Evolutionary conservation across 2,329 filamentous ascomycete genomes (phyloP).

Genomic region (Fonsecaea pugnacius): DNA sequence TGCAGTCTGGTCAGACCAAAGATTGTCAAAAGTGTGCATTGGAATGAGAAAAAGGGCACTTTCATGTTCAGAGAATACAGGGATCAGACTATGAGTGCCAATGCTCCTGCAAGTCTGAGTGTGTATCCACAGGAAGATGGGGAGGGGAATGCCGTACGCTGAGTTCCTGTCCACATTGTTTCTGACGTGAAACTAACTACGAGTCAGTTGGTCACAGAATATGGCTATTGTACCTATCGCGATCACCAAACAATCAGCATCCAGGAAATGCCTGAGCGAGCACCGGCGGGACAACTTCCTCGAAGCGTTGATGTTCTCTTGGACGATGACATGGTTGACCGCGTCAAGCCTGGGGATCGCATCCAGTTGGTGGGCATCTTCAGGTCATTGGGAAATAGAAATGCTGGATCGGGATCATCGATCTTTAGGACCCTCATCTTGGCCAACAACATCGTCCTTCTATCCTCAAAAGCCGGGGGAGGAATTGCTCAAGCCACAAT

Average conservation of each 20-base stretch:
- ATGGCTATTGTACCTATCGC: constrained; percentile 91
- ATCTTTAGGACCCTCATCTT: constrained; percentile 93
- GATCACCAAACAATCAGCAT: constrained; percentile 98
- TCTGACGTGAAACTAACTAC: constrained; percentile 26
- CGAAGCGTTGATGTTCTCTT: constrained; percentile 94
- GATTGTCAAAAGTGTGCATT: constrained; percentile 97
- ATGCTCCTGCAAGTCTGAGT: constrained; percentile 82
- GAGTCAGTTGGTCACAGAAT: constrained; percentile 78
- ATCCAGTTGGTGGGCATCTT: constrained; percentile 98
- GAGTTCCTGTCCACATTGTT: constrained; percentile 1
- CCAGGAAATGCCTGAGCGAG: constrained; percentile 98
- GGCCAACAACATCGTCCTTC: constrained; percentile 90
- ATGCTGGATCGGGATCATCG: constrained; percentile 85
- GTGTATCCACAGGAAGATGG: constrained; percentile 95
- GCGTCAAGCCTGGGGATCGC: constrained; percentile 91
- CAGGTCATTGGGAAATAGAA: constrained; percentile 90
- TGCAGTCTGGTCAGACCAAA: constrained; percentile 95
- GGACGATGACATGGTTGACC: constrained; percentile 94
- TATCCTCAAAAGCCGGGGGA: constrained; percentile 94
- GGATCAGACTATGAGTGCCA: constrained; percentile 94
- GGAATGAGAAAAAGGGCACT: constrained; percentile 81
- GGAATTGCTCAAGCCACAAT: constrained; percentile 90
- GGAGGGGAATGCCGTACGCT: constrained; percentile 75
- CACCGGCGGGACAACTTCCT: constrained; percentile 91
- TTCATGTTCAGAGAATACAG: constrained; percentile 90